Evolutionary conservation across 1,284 basidiomycete species (phyloP), one percentile per base, ranked within the genome.

Genomic region (Apiotrichum porosum): DNA sequence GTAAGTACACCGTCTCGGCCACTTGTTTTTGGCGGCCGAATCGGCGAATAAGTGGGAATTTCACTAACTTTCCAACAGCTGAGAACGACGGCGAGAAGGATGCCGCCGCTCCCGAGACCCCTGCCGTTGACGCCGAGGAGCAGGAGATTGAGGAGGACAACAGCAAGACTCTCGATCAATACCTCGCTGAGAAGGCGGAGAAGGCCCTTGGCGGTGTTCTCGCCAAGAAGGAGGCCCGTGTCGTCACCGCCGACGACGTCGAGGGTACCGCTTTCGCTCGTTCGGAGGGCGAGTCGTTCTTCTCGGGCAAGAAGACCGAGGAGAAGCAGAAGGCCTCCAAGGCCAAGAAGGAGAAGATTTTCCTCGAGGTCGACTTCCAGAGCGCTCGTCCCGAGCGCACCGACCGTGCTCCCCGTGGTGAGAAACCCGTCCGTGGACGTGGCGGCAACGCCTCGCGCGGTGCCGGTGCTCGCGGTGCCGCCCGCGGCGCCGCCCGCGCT

Each of bases 141-240:
- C 61, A 57, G 28, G 66, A 67, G 61, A 61, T 62, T 42, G 91
- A 95, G 72, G 89, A 92, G 73, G 92, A 95, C 77, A 89, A 91
- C 75, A 93, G 89, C 56, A 73, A 75, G 66, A 67, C 71, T 34
- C 73, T 73, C 66, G 73, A 74, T 52, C 66, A 74, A 54, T 75
- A 69, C 69, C 63, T 74, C 44, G 71, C 72, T 53, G 71, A 73
- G 63, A 58, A 61, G 49, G 68, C 70, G 41, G 58, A 64, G 43
- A 49, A 56, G 37, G 65, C 65, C 48, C 52, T 62, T 35, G 53
- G 47, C 42, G 58, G 55, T 39, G 32, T 34, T 34, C 54, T 61
- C 44, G 50, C 43, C 52, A 53, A 58, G 55, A 58, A 62, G 54
- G 59, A 60, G 54, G 57, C 51, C 49, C 60, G 63, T 47, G 52